These are phyloP conservation scores for Tympanopsis confertula DNA, from an alignment of 2,329 filamentous ascomycete species.

Conservation along the genomic window DNA sequence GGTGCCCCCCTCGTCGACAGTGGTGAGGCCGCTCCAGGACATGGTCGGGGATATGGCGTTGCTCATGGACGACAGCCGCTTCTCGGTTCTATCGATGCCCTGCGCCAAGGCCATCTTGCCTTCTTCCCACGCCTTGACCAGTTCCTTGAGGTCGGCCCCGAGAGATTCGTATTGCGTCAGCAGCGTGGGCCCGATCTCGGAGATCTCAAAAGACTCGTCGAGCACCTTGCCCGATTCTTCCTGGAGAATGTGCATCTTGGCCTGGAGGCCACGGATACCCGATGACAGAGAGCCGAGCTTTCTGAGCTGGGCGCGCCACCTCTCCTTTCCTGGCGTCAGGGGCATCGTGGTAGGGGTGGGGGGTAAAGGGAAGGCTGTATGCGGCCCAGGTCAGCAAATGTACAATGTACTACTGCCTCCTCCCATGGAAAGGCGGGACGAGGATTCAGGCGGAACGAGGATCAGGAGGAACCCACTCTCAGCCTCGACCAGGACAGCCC, in stretches of 20 bases:
- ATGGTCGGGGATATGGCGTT: conserved; percentile 40
- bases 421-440: conserved; percentile 13
- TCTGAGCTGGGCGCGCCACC: conserved; percentile 74
- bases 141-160: conserved; percentile 68
- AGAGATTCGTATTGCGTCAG: conserved; percentile 92
- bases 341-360: conserved; percentile 43
- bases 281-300: conserved; percentile 82
- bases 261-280: conserved; percentile 81
- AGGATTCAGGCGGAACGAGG: conserved; percentile 5
- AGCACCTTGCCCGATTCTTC: conserved; percentile 77
- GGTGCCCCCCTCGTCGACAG: conserved; percentile 49
- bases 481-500: conserved; percentile 63
- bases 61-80: conserved; percentile 52
- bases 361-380: conserved; percentile 36
- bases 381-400: conserved; percentile 17
- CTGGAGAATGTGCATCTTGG: conserved; percentile 81
- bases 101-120: conserved; percentile 73
- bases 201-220: conserved; percentile 61
- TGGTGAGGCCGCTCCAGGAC: conserved; percentile 58
- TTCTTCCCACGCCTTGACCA: conserved; percentile 77
- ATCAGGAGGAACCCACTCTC: conserved; percentile 45
- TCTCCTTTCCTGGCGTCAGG: conserved; percentile 65
- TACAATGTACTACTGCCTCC: conserved; percentile 32
- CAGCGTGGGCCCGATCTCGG: conserved; percentile 66
- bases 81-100: conserved; percentile 72